A percentile compares a stretch with the other conserved stretches of the same genome.
Evolutionary conservation across 306 rosid genomes (phyloP).

Genomic region (Trichosanthes truncata): DNA sequence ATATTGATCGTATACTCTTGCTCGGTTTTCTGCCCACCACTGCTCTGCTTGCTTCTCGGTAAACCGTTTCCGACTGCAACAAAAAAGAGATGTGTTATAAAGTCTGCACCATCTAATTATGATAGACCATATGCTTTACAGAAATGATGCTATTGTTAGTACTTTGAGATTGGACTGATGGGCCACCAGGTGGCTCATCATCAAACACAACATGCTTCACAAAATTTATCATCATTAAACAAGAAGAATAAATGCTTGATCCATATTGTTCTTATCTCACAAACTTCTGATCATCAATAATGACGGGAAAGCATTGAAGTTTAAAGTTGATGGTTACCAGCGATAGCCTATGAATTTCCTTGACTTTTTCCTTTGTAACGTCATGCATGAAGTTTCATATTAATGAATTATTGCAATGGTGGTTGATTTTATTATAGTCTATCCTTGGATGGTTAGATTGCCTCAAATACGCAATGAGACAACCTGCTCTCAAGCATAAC

Average conservation of each 20-base stretch:
- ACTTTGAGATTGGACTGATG: constrained; percentile 1
- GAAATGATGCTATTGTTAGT: not conserved
- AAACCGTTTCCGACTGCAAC: constrained; percentile 85
- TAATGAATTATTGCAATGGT: not conserved
- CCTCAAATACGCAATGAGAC: not conserved
- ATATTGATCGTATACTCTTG: constrained; percentile 75
- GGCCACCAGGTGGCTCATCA: not conserved
- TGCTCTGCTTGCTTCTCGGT: constrained; percentile 92
- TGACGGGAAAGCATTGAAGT: not conserved
- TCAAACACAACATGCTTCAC: not conserved
- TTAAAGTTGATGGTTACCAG: not conserved
- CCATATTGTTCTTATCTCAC: not conserved
- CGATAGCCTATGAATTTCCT: not conserved
- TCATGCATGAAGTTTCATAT: not conserved
- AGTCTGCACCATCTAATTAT: not conserved
- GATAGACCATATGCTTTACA: not conserved
- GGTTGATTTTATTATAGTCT: not conserved
- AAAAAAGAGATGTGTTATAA: not conserved
- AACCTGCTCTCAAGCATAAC: not conserved
- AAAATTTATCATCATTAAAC: not conserved
- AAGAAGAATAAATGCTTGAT: not conserved
- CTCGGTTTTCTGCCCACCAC: constrained; percentile 97
- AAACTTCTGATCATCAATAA: not conserved
- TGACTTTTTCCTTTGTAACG: not conserved
- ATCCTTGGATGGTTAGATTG: not conserved